Conservation (phyloP, 2,329 filamentous ascomycete species). For the Chaetomium globosum region DNA sequence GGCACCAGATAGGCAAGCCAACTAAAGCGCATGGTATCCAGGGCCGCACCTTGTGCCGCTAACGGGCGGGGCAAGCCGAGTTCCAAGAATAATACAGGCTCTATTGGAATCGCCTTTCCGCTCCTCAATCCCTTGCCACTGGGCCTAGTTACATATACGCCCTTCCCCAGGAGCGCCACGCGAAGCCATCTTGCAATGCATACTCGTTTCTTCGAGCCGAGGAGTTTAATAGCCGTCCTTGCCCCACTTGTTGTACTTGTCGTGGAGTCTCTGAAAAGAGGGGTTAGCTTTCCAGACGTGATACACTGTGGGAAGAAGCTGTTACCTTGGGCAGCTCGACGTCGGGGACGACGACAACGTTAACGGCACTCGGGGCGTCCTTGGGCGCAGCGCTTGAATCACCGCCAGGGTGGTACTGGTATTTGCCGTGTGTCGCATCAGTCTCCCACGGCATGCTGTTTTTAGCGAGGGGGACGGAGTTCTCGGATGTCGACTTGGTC, state of each 20-base stretch:
- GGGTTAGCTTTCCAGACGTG: constrained; percentile 18
- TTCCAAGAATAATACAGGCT: constrained; percentile 33
- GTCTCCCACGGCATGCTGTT: constrained; percentile 91
- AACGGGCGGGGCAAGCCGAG: neutral
- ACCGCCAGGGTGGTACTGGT: constrained; percentile 83
- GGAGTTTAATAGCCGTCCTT: constrained; percentile 81
- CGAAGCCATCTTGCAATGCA: constrained; percentile 7
- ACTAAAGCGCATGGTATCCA: neutral
- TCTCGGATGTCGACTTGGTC: constrained; percentile 81
- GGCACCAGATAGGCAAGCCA: neutral
- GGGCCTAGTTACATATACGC: constrained; percentile 33
- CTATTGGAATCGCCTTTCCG: constrained; percentile 24
- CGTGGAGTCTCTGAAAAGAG: constrained; percentile 74
- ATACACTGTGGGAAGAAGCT: neutral
- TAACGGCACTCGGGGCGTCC: constrained; percentile 92
- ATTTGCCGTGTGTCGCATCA: constrained; percentile 64
- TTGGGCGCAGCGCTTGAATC: constrained; percentile 74
- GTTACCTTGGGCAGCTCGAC: constrained; percentile 87
- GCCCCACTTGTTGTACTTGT: constrained; percentile 99
- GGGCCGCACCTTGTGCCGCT: neutral
- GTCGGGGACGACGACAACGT: constrained; percentile 90
- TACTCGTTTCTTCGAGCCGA: neutral
- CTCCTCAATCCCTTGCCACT: neutral
- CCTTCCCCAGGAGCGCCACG: constrained; percentile 4
- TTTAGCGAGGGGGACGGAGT: constrained; percentile 70